phyloP scores from a whole-genome alignment of 1,284 basidiomycete genomes.

The Heimioporus punctisporus region DNA sequence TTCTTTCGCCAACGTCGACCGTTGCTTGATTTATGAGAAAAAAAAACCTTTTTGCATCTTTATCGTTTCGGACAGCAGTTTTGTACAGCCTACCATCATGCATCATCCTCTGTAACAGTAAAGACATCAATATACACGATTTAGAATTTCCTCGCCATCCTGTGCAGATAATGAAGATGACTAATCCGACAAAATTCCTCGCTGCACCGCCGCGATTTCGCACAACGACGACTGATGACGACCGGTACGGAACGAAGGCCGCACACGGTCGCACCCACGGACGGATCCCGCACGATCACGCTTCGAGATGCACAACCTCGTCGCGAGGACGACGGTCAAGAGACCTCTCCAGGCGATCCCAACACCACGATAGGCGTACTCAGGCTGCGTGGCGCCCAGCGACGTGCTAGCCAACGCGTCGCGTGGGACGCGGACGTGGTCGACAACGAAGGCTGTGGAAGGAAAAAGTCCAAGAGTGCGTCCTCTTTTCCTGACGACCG shows the following conservation, averaged over 20 bases:
- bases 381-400: slow-evolving; percentile 52
- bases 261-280: slow-evolving; percentile 35
- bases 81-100: slow-evolving; percentile 17
- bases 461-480: slow-evolving; percentile 86
- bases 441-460: slow-evolving; percentile 81
- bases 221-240: slow-evolving; percentile 22
- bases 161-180: no score
- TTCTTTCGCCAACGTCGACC: slow-evolving; percentile 28
- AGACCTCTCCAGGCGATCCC: slow-evolving; percentile 16
- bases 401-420: slow-evolving; percentile 51
- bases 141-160: no score
- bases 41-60: slow-evolving; percentile 21
- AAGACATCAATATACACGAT: no score
- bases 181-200: no score
- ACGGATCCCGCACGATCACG: slow-evolving; percentile 54
- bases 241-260: slow-evolving; percentile 28
- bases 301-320: slow-evolving; percentile 42
- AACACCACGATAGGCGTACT: slow-evolving; percentile 44
- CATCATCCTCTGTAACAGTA: no score
- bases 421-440: slow-evolving; percentile 82
- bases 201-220: no score
- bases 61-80: slow-evolving; percentile 21
- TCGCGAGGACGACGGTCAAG: slow-evolving; percentile 22
- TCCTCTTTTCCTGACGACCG: no score
- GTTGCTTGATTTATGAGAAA: slow-evolving; percentile 27